Base-by-base conservation (phyloP, 2,329 filamentous ascomycete species). In the Raffaelea ambrosiae region DNA sequence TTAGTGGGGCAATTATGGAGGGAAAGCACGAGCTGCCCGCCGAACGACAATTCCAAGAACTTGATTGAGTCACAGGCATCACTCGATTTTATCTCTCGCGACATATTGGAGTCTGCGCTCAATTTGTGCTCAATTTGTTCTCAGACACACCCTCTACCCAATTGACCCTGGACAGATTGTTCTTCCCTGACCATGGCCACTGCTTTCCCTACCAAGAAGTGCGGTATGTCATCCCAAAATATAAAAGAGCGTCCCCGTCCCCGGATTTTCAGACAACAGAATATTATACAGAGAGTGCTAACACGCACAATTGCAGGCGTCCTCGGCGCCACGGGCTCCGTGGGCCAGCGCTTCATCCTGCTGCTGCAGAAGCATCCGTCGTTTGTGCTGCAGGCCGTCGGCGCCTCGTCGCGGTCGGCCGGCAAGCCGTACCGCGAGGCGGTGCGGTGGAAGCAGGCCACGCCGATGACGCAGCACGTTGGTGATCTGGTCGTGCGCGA, bases 401-500 rank as follows among this genome's bases (percentile, higher is more conserved):
- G 93, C 54, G 93, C 93, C 33, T 95, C 89, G 18, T 81, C 87
- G 50, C 81, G 88, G 50, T 95, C 89, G 10, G 88, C 88, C 7
- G 90, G 90, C 61, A 96, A 96, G 75, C 86, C 84, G 63, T 97
- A 97, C 74, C 85, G 84, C 67, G 88, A 95, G 77, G 91, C 90
- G 36, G 90, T 94, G 53, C 81, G 81, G 59, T 97, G 93, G 93
- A 96, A 96, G 75, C 91, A 97, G 71, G 78, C 86, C 10, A 71
- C 79, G 48, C 86, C 88, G 47, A 94, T 96, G 77, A 84, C 84
- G 40, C 73, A 82, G 53, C 53, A 47, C 20, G 74, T 95, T 50
- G 88, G 81, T 55, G 83, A 90, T 54, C 74, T 97, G 58, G 77
- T 95, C 5, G 86, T 97, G 48, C 84, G 88, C 62, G 83, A 88